Conservation (phyloP, 2,329 filamentous ascomycete species). For the Zelopaecilomyces penicillatus region DNA sequence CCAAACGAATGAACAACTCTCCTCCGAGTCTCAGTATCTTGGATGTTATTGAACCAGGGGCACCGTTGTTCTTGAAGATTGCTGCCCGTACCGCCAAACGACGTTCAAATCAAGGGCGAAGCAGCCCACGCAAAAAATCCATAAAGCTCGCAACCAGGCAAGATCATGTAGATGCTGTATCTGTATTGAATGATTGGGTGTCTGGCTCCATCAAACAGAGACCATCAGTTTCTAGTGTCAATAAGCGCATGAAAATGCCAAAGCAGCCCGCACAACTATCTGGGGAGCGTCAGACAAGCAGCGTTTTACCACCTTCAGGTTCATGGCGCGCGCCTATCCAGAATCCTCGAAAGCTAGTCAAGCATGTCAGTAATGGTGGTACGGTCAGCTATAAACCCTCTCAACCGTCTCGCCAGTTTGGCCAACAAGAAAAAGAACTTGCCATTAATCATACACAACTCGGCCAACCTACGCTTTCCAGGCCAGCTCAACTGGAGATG, state of each 20-base stretch:
- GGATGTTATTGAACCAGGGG: slow-evolving; percentile 45
- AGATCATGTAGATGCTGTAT: slow-evolving; percentile 50
- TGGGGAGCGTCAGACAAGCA: slow-evolving; percentile 17
- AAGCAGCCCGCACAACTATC: slow-evolving; percentile 10
- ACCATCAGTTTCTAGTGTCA: slow-evolving; percentile 21
- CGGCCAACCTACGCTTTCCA: background rate
- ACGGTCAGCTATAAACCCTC: slow-evolving; percentile 18
- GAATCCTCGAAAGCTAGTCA: slow-evolving; percentile 20
- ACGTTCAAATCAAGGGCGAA: slow-evolving; percentile 41
- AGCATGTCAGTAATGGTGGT: slow-evolving; percentile 18
- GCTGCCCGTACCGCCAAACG: slow-evolving; percentile 49
- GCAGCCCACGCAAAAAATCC: slow-evolving; percentile 46
- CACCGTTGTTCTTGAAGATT: slow-evolving; percentile 52
- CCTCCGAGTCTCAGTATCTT: slow-evolving; percentile 50
- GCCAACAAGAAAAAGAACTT: background rate
- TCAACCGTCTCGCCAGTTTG: background rate
- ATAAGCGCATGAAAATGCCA: slow-evolving; percentile 8
- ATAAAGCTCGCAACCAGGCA: slow-evolving; percentile 52
- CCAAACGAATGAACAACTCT: slow-evolving; percentile 6
- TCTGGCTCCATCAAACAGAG: slow-evolving; percentile 41
- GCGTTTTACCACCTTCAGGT: slow-evolving; percentile 3
- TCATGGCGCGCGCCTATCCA: slow-evolving; percentile 1
- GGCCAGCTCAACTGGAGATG: slow-evolving; percentile 51
- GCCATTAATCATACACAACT: background rate
- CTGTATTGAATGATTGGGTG: slow-evolving; percentile 47